Percentiles rank a stretch among this genome's conserved stretches.
Evolutionary conservation across 805 yeast species (phyloP).

Genomic region (Metschnikowia colocasiae): DNA sequence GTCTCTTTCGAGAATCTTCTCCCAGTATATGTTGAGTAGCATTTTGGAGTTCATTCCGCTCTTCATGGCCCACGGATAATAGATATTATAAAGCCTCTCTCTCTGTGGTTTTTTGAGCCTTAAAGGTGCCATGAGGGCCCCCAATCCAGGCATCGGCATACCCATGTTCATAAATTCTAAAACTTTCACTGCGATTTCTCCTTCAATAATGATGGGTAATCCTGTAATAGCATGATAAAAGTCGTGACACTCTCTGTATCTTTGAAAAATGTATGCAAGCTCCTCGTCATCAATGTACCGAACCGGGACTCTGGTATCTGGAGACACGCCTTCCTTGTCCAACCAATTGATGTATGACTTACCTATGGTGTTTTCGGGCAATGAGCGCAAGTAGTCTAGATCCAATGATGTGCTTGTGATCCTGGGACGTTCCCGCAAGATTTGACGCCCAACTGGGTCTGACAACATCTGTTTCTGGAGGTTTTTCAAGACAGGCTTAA

Average conservation of each 20-base stretch:
- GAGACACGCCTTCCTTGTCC: constrained; percentile 81
- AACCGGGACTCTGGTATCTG: constrained; percentile 90
- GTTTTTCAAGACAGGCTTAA: constrained; percentile 57
- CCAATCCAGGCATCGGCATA: constrained; percentile 92
- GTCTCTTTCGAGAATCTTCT: constrained; percentile 68
- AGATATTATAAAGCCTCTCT: constrained; percentile 59
- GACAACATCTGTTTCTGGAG: constrained; percentile 71
- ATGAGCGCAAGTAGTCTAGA: constrained; percentile 51
- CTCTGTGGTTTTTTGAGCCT: constrained; percentile 64
- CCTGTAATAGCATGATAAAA: constrained; percentile 92
- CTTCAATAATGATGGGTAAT: constrained; percentile 86
- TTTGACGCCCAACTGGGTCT: constrained; percentile 71
- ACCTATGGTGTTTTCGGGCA: constrained; percentile 75
- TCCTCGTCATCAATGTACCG: constrained; percentile 85
- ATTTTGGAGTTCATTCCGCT: constrained; percentile 73
- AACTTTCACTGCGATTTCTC: constrained; percentile 92
- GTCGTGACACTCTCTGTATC: constrained; percentile 96
- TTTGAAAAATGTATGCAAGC: constrained; percentile 85
- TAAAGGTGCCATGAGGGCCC: constrained; percentile 85
- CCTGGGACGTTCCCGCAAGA: constrained; percentile 76
- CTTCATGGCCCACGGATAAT: constrained; percentile 82
- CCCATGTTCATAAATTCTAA: constrained; percentile 91
- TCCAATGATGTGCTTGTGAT: constrained; percentile 72
- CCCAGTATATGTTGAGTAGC: constrained; percentile 90
- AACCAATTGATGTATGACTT: constrained; percentile 78